A percentile compares a stretch with the other conserved stretches of the same genome.
Evolutionary conservation across 306 rosid species (phyloP).

Genomic region (Inga leiocalycina): DNA sequence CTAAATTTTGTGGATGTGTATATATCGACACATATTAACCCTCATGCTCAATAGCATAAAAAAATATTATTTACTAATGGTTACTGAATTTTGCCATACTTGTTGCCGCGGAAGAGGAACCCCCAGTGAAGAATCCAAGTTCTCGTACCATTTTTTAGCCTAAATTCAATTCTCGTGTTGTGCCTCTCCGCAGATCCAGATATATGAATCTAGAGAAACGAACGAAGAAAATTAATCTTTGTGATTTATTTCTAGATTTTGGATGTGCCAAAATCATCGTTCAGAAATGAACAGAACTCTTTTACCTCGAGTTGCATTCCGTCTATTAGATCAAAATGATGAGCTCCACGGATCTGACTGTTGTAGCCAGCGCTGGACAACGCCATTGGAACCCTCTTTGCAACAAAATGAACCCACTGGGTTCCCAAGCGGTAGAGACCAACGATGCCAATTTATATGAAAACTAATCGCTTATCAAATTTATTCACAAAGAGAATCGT

Average conservation of each 20-base stretch:
- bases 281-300: neutral
- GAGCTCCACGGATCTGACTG: slow-evolving; percentile 22
- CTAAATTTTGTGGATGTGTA: too few relatives aligned
- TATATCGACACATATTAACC: neutral
- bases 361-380: slow-evolving; percentile 14
- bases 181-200: slow-evolving; percentile 33
- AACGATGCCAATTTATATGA: neutral
- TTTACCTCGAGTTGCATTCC: slow-evolving; percentile 38
- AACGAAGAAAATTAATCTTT: neutral
- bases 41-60: neutral
- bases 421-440: neutral
- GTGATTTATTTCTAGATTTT: too few relatives aligned
- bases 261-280: neutral
- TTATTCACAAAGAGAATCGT: neutral
- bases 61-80: neutral
- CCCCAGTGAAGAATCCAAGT: slow-evolving; percentile 48
- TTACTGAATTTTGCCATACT: neutral
- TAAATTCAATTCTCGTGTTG: slow-evolving; percentile 34
- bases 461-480: neutral
- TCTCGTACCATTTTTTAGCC: slow-evolving; percentile 32
- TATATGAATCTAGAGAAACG: slow-evolving; percentile 32
- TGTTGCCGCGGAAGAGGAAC: slow-evolving; percentile 29
- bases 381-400: slow-evolving; percentile 30
- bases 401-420: neutral
- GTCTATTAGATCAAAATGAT: slow-evolving; percentile 34